These are phyloP conservation scores for Artemisia annua DNA, from an alignment of 129 eudicot genomes.

Conservation along the genomic window DNA sequence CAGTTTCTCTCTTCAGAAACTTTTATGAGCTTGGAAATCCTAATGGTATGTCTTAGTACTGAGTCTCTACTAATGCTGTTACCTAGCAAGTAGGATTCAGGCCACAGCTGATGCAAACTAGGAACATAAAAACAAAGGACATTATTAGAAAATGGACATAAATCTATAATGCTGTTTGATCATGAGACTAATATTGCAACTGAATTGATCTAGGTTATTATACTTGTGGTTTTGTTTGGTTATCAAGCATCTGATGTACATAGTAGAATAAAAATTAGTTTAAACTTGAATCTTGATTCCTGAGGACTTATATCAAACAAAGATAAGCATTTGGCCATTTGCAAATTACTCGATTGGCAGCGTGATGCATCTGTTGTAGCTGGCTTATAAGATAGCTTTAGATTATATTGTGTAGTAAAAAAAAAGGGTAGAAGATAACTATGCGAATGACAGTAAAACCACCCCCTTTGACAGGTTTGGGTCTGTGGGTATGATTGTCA, in stretches of 20 bases:
- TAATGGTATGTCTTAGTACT: constrained; percentile 46
- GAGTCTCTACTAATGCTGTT: neutral
- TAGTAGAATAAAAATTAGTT: neutral
- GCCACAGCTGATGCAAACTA: neutral
- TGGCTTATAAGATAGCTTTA: too few species aligned
- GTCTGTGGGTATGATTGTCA: too few species aligned
- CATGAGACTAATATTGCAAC: neutral
- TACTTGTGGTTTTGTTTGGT: neutral
- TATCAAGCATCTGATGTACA: neutral
- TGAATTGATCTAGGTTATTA: neutral
- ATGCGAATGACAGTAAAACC: too few species aligned
- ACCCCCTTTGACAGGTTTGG: too few species aligned
- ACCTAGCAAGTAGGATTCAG: neutral
- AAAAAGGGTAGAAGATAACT: too few species aligned
- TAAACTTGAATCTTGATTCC: neutral
- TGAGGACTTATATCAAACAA: neutral
- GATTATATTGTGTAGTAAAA: too few species aligned
- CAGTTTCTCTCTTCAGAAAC: constrained; percentile 64
- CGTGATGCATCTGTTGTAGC: neutral
- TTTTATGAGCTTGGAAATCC: constrained; percentile 96
- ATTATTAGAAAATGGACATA: neutral
- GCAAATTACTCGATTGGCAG: neutral
- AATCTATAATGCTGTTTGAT: neutral
- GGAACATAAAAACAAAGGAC: neutral
- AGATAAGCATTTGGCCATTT: neutral